Evolutionary conservation across 2,329 filamentous ascomycete species (phyloP), one percentile per base, ranked within the genome.

Genomic region (Pyrenophora graminea): DNA sequence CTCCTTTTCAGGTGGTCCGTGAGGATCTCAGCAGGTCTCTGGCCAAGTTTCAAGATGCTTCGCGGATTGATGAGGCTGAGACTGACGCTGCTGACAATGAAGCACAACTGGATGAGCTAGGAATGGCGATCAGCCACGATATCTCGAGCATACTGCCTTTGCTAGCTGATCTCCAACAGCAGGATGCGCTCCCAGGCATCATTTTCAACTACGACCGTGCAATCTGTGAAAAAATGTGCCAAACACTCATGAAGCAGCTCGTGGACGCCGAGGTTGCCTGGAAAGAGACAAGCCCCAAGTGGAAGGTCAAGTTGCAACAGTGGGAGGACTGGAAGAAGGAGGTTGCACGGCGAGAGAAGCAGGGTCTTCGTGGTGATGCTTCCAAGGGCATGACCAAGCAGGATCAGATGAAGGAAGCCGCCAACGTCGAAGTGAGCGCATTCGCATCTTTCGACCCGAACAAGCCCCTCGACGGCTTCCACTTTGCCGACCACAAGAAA

Each of bases 171-270:
- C 76, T 91, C 1, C 81, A 89, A 41, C 75, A 78, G 13, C 82
- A 85, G 48, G 81, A 83, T 48, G 87, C 86, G 0, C 77, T 93
- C 1, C 89, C 89, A 0, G 88, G 86, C 0, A 84, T 93, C 10
- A 70, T 91, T 1, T 93, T 93, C 77, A 89, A 90, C 65, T 93
- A 89, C 60, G 86, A 91, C 57, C 83, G 88, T 40, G 69, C 71
- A 1, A 71, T 76, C 25, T 92, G 89, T 61, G 88, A 91, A 68
- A 68, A 70, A 8, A 81, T 88, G 23, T 80, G 82, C 21, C 59
- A 69, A 19, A 62, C 71, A 0, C 61, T 91, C 0, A 67, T 86
- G 1, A 59, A 70, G 0, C 76, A 84, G 51, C 74, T 91, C 0
- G 66, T 79, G 42, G 63, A 76, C 1, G 79, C 82, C 0, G 87